A percentile compares a stretch with the other conserved stretches of the same genome.
Conservation (phyloP, 176 grass and related monocot species). For the Otatea glauca region DNA sequence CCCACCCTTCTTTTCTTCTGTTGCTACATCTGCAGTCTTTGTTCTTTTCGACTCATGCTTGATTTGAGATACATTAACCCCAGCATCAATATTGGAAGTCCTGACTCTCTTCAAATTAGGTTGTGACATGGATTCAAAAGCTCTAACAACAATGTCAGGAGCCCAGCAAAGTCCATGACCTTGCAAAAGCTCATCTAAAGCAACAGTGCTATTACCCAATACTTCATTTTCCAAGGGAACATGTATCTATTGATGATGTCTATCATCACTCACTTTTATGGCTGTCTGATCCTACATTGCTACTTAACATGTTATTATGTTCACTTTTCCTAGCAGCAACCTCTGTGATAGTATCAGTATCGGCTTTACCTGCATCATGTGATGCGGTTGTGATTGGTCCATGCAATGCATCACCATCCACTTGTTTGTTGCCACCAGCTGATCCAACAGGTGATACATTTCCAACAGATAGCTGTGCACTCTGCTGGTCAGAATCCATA, state of each 20-base stretch:
- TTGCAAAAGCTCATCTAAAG: conserved; percentile 68
- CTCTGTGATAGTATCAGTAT: background rate
- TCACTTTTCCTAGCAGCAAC: conserved; percentile 24
- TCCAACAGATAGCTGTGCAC: conserved; percentile 26
- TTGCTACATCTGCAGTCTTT: conserved; percentile 40
- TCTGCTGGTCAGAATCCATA: conserved; percentile 48
- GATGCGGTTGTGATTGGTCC: background rate
- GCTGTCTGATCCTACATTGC: conserved; percentile 12
- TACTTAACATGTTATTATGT: conserved; percentile 6
- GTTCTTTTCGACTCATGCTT: conserved; percentile 38
- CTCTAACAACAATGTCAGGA: conserved; percentile 33
- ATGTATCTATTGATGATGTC: conserved; percentile 35
- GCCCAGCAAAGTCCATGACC: conserved; percentile 60
- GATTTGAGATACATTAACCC: background rate
- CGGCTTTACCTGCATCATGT: conserved; percentile 4
- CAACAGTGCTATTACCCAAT: conserved; percentile 35
- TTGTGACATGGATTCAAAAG: conserved; percentile 26
- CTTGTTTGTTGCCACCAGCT: background rate
- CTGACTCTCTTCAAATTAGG: conserved; percentile 43
- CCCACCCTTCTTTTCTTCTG: conserved; percentile 24
- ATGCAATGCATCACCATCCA: background rate
- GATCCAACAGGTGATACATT: conserved; percentile 25
- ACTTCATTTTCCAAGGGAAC: conserved; percentile 34
- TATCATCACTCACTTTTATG: background rate
- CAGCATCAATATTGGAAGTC: conserved; percentile 35